These are phyloP conservation scores for Kentomonas sorsogonicus DNA, from an alignment of 208 protist species.

Conservation along the genomic window DNA sequence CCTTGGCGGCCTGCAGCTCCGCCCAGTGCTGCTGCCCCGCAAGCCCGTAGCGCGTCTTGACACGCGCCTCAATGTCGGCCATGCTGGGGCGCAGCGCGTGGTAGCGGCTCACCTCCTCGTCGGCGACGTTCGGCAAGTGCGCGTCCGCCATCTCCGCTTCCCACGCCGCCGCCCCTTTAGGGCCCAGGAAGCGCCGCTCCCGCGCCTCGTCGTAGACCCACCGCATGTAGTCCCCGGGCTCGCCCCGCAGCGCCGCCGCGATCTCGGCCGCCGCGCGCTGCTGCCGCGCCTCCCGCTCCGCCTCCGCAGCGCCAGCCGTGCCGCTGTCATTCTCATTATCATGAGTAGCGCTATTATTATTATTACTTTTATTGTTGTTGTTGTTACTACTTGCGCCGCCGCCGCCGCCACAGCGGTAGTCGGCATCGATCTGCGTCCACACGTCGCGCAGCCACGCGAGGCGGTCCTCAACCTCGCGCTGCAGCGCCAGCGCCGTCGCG, in stretches of 20 bases:
- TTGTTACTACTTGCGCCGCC: no score
- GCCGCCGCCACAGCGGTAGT: slow-evolving; percentile 71
- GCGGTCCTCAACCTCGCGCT: slow-evolving; percentile 50
- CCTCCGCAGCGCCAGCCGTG: no score
- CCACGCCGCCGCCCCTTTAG: slow-evolving; percentile 35
- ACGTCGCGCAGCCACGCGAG: slow-evolving; percentile 78
- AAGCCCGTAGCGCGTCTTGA: slow-evolving; percentile 66
- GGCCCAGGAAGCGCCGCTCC: slow-evolving; percentile 54
- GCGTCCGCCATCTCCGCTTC: slow-evolving; percentile 37
- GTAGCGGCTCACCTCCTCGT: slow-evolving; percentile 79
- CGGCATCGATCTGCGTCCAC: slow-evolving; percentile 83
- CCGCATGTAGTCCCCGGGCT: slow-evolving; percentile 80
- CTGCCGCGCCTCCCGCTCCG: no score
- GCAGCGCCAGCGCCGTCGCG: slow-evolving; percentile 57
- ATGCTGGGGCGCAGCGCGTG: slow-evolving; percentile 60
- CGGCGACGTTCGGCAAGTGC: slow-evolving; percentile 65
- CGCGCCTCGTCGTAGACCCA: slow-evolving; percentile 81
- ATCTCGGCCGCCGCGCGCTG: slow-evolving; percentile 68
- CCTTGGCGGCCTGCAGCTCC: slow-evolving; percentile 80
- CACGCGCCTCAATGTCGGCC: slow-evolving; percentile 63
- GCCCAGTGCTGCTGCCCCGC: slow-evolving; percentile 83
- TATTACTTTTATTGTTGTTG: no score
- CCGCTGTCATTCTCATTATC: no score
- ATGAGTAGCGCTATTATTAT: no score
- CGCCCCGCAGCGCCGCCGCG: slow-evolving; percentile 55